These are phyloP conservation scores for Microdochium bolleyi DNA, from an alignment of 2,329 filamentous ascomycete genomes.

Conservation along the genomic window DNA sequence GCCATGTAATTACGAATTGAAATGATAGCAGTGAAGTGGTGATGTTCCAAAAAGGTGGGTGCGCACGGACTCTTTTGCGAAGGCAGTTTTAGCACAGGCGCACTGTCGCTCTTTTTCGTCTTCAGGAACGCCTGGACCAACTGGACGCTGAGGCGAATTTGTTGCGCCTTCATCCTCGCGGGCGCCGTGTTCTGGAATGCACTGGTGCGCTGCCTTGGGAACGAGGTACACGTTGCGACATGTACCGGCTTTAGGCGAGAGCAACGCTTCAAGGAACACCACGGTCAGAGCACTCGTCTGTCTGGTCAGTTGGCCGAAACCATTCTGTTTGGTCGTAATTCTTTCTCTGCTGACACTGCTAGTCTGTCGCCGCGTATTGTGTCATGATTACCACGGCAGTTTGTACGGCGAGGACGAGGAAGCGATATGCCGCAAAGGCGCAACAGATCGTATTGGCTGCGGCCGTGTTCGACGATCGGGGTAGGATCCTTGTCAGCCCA, in stretches of 20 bases:
- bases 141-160: constrained; percentile 50
- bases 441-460: constrained; percentile 35
- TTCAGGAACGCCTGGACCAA: constrained; percentile 57
- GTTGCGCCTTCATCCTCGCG: constrained; percentile 50
- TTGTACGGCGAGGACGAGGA: constrained; percentile 27
- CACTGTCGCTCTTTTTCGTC: constrained; percentile 56
- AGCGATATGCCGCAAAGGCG: constrained; percentile 29
- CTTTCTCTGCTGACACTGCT: neutral
- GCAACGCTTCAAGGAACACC: constrained; percentile 35
- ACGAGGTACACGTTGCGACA: constrained; percentile 45
- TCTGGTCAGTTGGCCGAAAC: constrained; percentile 22
- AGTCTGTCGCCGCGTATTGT: constrained; percentile 31
- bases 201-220: constrained; percentile 56
- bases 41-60: neutral
- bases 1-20: neutral
- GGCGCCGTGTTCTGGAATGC: constrained; percentile 57
- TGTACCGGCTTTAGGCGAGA: constrained; percentile 19
- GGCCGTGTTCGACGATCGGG: constrained; percentile 42
- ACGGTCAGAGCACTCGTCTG: constrained; percentile 53
- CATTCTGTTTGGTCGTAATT: neutral
- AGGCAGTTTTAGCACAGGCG: constrained; percentile 33
- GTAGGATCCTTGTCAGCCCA: constrained; percentile 43
- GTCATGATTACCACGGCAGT: constrained; percentile 31
- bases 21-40: neutral
- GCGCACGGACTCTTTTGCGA: neutral